Evolutionary conservation across 306 rosid species (phyloP), one percentile per base, ranked within the genome.

Genomic region (Begonia loranthoides): DNA sequence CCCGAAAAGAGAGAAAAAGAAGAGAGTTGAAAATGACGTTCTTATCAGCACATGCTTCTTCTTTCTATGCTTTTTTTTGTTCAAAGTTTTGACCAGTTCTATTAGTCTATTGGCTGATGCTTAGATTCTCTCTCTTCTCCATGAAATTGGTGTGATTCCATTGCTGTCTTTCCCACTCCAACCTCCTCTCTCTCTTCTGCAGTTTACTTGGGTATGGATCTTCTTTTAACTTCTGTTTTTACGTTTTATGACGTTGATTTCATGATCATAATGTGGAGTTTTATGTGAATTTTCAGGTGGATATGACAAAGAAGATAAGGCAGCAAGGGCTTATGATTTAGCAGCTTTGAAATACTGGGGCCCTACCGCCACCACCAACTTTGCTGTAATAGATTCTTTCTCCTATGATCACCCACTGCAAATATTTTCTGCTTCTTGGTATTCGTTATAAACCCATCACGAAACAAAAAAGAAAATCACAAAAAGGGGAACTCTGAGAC

Each of bases 341-440:
- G 99, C 99, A 17, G 99, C 99, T 64, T 73, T 92, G 12, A 92
- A 92, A 68, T 92, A 92, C 58, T 92, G 99, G 99, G 99, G 99
- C 24, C 76, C 92, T 9, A 64, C 83, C 1, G 99, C 99, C 14
- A 92, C 99, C 51, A 86, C 96, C 59, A 86, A 92, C 74, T 92
- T 86, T 68, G 89, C 94, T 54, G 99, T 92, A 80, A 71, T 54
- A 9, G 47, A 9, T 13, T 15, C 13, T 19, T 65, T 47, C 56
- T 45, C 48, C 55, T 52, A n/a, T 41, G 4, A 6, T 10, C 2
- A 38, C 17, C 12, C 4, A 2, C 36, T 28, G 36, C 36, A 28
- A 19, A 19, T 19, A 19, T 19, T 19, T 19, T 19, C 22, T 19
- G 22, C 22, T 19, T 2, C 2, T 2, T 19, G 22, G 2, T 19